Evolutionary conservation across 331 rosid genomes (phyloP).

Genomic region (Cydonia oblonga): DNA sequence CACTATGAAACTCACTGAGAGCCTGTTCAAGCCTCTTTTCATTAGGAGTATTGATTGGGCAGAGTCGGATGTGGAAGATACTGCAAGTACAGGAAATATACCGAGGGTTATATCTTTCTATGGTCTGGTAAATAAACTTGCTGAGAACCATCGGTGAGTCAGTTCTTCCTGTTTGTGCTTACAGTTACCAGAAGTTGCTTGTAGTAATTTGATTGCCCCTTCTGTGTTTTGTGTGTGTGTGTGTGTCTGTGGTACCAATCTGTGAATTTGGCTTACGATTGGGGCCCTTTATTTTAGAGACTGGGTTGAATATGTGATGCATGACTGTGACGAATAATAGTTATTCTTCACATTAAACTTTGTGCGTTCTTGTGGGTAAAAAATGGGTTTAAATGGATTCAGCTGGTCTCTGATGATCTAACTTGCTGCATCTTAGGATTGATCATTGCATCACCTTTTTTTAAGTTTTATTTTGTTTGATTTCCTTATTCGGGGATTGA

Average conservation of each 20-base stretch:
- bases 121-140: conserved; percentile 71
- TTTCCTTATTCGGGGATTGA: neutral
- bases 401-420: neutral
- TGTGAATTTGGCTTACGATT: neutral
- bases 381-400: neutral
- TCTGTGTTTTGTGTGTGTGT: neutral
- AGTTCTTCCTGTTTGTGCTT: neutral
- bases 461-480: neutral
- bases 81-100: conserved; percentile 25
- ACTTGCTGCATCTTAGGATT: neutral
- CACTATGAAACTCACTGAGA: conserved; percentile 82
- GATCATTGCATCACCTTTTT: neutral
- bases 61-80: conserved; percentile 48
- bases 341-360: neutral
- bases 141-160: conserved; percentile 76
- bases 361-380: neutral
- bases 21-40: conserved; percentile 79
- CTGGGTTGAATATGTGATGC: neutral
- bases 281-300: neutral
- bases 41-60: conserved; percentile 87
- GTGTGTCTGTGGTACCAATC: neutral
- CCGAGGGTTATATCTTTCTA: conserved; percentile 80
- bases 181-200: neutral
- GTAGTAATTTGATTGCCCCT: neutral
- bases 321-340: neutral